These are phyloP conservation scores for Leucaena leucocephala DNA, from an alignment of 306 rosid genomes.

Conservation along the genomic window DNA sequence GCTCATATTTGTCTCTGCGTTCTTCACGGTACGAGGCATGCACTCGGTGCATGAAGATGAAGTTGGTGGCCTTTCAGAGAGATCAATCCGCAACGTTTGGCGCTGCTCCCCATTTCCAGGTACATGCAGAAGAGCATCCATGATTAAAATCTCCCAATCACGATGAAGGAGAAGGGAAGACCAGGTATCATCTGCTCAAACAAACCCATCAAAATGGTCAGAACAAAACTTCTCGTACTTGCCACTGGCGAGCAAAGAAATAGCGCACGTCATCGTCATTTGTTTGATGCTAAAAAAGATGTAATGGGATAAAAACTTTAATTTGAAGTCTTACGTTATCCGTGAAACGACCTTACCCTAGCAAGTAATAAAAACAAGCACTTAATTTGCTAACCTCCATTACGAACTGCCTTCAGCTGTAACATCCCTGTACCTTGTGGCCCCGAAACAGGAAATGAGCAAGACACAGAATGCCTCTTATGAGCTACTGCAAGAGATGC, in stretches of 20 bases:
- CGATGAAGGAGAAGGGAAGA: conserved; percentile 64
- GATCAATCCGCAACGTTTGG: conserved; percentile 66
- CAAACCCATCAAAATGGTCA: conserved; percentile 31
- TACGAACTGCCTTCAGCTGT: conserved; percentile 84
- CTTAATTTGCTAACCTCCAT: conserved; percentile 65
- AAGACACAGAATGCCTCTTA: conserved; percentile 82
- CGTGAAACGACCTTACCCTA: neutral
- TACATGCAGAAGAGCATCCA: conserved; percentile 89
- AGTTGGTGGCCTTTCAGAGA: conserved; percentile 49
- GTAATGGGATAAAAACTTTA: neutral
- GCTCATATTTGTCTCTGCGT: conserved; percentile 52
- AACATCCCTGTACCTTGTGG: conserved; percentile 81
- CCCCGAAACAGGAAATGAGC: conserved; percentile 88
- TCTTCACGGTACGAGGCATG: conserved; percentile 40
- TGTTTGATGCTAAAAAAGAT: neutral
- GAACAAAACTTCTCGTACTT: neutral
- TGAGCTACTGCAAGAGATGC: conserved; percentile 96
- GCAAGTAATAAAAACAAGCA: conserved; percentile 1
- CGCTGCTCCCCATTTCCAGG: conserved; percentile 76
- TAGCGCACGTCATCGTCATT: neutral
- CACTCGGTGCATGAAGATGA: conserved; percentile 57
- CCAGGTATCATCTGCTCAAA: conserved; percentile 72
- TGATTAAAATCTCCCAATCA: conserved; percentile 86
- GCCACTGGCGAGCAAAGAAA: neutral
- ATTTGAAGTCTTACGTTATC: neutral